Conservation (phyloP, 2,329 filamentous ascomycete genomes). For the Penicillium sp. region DNA sequence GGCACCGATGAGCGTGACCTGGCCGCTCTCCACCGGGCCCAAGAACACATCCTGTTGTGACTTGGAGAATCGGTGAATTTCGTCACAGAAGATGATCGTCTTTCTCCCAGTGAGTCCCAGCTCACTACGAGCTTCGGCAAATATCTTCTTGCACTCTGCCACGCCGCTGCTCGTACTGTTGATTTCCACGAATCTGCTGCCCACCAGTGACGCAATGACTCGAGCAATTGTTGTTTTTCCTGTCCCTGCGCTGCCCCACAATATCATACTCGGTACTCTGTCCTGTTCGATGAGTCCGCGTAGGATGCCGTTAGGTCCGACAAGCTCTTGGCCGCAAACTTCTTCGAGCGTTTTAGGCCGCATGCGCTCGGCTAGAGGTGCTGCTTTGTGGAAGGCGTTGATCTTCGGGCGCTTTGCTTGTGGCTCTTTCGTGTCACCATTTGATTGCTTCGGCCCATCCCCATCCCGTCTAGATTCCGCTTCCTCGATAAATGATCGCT, state of each 20-base stretch:
- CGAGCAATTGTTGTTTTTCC: constrained; percentile 72
- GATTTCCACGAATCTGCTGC: constrained; percentile 88
- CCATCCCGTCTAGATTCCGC: constrained; percentile 20
- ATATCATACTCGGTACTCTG: constrained; percentile 87
- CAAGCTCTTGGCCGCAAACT: constrained; percentile 86
- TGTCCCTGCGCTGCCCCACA: constrained; percentile 61
- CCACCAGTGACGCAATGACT: constrained; percentile 79
- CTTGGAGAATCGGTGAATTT: constrained; percentile 90
- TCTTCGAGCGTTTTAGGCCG: constrained; percentile 79
- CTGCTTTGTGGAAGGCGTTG: constrained; percentile 63
- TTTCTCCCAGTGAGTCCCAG: constrained; percentile 76
- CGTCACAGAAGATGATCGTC: constrained; percentile 97
- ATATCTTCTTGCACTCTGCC: constrained; percentile 87
- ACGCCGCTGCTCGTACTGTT: constrained; percentile 89
- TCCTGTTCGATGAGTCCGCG: constrained; percentile 82
- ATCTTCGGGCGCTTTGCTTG: constrained; percentile 64
- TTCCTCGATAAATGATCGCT: constrained; percentile 31
- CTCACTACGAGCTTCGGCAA: constrained; percentile 78
- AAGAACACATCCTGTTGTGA: constrained; percentile 93
- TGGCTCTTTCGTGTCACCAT: constrained; percentile 35
- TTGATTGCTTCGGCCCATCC: constrained; percentile 22
- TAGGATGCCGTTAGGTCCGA: constrained; percentile 79
- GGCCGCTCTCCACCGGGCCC: constrained; percentile 84
- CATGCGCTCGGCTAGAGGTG: constrained; percentile 92
- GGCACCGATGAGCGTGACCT: constrained; percentile 87